These are phyloP conservation scores for Trichoderma guizhouense DNA, from an alignment of 2,329 filamentous ascomycete genomes.

Conservation along the genomic window DNA sequence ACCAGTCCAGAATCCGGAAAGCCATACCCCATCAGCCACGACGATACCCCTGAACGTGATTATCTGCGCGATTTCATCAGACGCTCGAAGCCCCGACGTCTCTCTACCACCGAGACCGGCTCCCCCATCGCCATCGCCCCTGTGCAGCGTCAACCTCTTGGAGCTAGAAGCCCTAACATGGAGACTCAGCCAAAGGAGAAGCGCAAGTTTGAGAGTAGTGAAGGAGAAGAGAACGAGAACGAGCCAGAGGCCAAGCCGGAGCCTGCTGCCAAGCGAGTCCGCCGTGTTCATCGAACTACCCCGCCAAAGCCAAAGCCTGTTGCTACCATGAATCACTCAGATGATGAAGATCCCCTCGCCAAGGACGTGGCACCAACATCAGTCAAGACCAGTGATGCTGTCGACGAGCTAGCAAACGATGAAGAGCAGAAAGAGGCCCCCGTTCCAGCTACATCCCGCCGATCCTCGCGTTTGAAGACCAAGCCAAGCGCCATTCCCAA, in stretches of 20 bases:
- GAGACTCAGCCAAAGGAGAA: conserved; percentile 33
- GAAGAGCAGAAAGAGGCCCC: conserved; percentile 21
- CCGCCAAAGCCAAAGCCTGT: neutral
- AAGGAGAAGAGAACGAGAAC: conserved; percentile 19
- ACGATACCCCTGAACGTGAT: conserved; percentile 35
- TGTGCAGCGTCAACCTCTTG: conserved; percentile 32
- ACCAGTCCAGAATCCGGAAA: neutral
- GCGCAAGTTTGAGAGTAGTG: conserved; percentile 30
- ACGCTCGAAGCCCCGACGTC: conserved; percentile 29
- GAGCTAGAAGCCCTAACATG: conserved; percentile 35
- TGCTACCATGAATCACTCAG: conserved; percentile 20
- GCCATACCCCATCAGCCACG: conserved; percentile 19
- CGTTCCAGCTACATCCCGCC: conserved; percentile 22
- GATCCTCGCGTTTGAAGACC: conserved; percentile 34
- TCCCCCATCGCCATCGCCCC: conserved; percentile 32
- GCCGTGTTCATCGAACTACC: conserved; percentile 21
- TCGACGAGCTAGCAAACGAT: conserved; percentile 18
- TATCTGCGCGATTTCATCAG: conserved; percentile 37
- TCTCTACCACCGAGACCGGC: conserved; percentile 31
- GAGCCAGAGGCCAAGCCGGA: conserved; percentile 23
- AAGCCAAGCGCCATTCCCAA: conserved; percentile 25
- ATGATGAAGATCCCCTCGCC: conserved; percentile 2
- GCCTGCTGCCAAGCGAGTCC: conserved; percentile 27
- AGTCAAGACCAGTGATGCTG: neutral
- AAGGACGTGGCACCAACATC: conserved; percentile 3